phyloP scores from a whole-genome alignment of 768 basidiomycete species.

The Boletus eberwhitei region DNA sequence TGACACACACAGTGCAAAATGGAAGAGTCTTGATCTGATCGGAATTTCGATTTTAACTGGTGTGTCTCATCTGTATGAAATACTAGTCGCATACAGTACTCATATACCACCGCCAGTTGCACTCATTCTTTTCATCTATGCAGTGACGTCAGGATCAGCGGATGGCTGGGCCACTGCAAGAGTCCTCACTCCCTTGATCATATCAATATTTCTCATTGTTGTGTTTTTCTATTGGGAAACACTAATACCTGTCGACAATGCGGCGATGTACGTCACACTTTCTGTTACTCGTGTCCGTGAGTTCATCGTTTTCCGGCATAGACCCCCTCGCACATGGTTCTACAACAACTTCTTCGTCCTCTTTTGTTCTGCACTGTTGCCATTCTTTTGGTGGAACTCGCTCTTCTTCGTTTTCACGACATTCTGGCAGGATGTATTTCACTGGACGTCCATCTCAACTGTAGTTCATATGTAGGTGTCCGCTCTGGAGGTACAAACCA shows the following conservation, averaged over 20 bases:
- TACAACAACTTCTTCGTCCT: constrained; percentile 42
- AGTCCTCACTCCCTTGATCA: constrained; percentile 45
- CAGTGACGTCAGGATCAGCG: constrained; percentile 45
- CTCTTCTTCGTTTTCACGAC: constrained; percentile 35
- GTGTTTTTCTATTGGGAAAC: constrained; percentile 54
- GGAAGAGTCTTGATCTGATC: constrained; percentile 35
- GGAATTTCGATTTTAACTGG: constrained; percentile 40
- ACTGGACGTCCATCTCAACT: constrained; percentile 39
- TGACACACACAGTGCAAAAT: constrained; percentile 10
- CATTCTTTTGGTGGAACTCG: constrained; percentile 42
- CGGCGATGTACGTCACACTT: constrained; percentile 38
- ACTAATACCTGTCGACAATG: constrained; percentile 35
- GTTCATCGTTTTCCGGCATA: constrained; percentile 6
- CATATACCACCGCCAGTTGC: constrained; percentile 24
- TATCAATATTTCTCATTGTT: constrained; percentile 39
- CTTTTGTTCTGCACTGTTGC: constrained; percentile 35
- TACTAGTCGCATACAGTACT: not conserved
- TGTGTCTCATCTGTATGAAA: constrained; percentile 7
- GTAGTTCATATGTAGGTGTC: constrained; percentile 38
- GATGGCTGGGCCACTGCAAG: constrained; percentile 46
- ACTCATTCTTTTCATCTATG: constrained; percentile 40
- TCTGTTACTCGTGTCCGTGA: not conserved
- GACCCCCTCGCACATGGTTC: constrained; percentile 43
- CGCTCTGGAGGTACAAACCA: not conserved
- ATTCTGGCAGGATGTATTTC: constrained; percentile 41